phyloP scores from a whole-genome alignment of 1,139 yeast genomes.

The Hanseniaspora sp. region DNA sequence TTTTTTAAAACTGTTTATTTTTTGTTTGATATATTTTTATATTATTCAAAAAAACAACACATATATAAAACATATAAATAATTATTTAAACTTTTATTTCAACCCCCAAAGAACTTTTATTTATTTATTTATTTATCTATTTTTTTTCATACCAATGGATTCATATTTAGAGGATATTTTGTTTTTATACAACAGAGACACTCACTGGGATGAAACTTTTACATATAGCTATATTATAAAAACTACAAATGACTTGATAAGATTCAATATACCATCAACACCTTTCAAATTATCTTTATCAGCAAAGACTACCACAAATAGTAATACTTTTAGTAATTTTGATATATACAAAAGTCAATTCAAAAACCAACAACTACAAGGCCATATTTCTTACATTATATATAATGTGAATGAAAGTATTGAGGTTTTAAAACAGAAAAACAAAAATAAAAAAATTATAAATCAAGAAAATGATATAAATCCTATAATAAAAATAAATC shows the following conservation, averaged over 20 bases:
- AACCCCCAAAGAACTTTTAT: too few species aligned
- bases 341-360: constrained; percentile 1
- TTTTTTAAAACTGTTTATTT: too few species aligned
- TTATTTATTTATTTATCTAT: too few species aligned
- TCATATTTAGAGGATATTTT: constrained; percentile 8
- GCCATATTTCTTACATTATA: constrained; percentile 9
- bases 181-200: constrained; percentile 26
- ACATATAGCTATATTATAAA: constrained; percentile 16
- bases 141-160: not conserved
- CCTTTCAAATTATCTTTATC: constrained; percentile 10
- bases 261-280: constrained; percentile 10
- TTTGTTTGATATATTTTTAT: too few species aligned
- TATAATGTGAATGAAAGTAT: constrained; percentile 3
- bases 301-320: constrained; percentile 3
- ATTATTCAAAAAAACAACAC: too few species aligned
- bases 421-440: not conserved
- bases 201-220: constrained; percentile 27
- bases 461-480: not conserved
- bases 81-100: too few species aligned
- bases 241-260: constrained; percentile 9
- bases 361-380: constrained; percentile 1
- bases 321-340: constrained; percentile 12
- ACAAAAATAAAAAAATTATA: not conserved
- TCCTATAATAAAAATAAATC: not conserved
- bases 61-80: too few species aligned